Evolutionary conservation across 306 rosid genomes (phyloP).

Genomic region (barrel medic (Medicago truncatula)): DNA sequence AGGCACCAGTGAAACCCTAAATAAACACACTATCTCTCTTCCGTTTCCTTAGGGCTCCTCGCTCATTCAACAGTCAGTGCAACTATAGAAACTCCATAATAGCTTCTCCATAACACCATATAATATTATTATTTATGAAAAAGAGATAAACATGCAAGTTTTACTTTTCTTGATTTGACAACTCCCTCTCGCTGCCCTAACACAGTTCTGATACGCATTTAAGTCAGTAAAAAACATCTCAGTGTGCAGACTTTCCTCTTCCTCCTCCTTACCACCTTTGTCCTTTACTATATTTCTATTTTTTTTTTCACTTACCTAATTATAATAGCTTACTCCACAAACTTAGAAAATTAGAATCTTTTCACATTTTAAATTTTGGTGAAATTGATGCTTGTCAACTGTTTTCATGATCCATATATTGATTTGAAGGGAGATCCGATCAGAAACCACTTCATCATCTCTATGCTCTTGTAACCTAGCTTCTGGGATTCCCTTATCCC

Average conservation of each 20-base stretch:
- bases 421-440: conserved; percentile 43
- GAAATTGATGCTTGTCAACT: conserved; percentile 54
- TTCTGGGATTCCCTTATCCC: conserved; percentile 61
- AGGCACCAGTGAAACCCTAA: conserved; percentile 35
- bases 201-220: conserved; percentile 77
- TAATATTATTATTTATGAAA: conserved; percentile 33
- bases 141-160: conserved; percentile 40
- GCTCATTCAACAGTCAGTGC: conserved; percentile 45
- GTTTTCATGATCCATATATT: conserved; percentile 37
- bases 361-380: conserved; percentile 14
- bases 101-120: conserved; percentile 22
- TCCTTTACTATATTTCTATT: conserved; percentile 75
- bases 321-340: neutral
- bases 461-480: conserved; percentile 46
- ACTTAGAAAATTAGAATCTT: neutral
- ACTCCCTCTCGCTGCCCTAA: conserved; percentile 71
- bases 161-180: conserved; percentile 86
- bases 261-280: conserved; percentile 72
- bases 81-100: conserved; percentile 54
- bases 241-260: conserved; percentile 60
- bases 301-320: conserved; percentile 54
- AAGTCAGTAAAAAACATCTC: conserved; percentile 74
- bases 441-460: conserved; percentile 61
- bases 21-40: neutral
- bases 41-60: conserved; percentile 65